Conservation (phyloP, 495 filamentous ascomycete genomes). For the Cladorrhinum samala region DNA sequence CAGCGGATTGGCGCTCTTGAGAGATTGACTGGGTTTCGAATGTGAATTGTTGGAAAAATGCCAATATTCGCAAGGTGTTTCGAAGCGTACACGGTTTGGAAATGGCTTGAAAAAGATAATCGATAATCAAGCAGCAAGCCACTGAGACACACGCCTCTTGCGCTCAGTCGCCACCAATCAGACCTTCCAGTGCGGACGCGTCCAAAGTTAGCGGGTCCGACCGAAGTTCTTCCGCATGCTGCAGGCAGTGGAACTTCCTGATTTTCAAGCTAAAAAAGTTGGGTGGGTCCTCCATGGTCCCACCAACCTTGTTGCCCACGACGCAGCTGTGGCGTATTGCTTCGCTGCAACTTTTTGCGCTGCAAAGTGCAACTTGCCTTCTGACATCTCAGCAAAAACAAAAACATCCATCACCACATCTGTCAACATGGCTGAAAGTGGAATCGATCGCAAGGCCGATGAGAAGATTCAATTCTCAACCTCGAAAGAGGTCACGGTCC, state of each 20-base stretch:
- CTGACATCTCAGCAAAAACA: too few species aligned
- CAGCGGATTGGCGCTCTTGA: neutral
- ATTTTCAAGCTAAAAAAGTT: too few species aligned
- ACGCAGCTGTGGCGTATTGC: neutral
- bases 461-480: constrained; percentile 97
- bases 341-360: neutral
- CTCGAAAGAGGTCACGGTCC: constrained; percentile 93
- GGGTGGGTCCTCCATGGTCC: neutral
- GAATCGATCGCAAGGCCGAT: constrained; percentile 87
- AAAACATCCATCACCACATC: neutral
- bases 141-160: too few species aligned
- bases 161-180: neutral
- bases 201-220: too few species aligned
- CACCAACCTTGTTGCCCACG: neutral
- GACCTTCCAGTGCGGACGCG: too few species aligned
- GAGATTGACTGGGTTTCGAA: neutral
- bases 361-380: neutral
- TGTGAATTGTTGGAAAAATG: neutral
- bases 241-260: too few species aligned
- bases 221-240: too few species aligned
- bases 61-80: neutral
- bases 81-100: too few species aligned
- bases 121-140: neutral
- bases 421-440: constrained; percentile 72
- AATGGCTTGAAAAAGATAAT: neutral